Evolutionary conservation across 768 basidiomycete genomes (phyloP).

Genomic region (Lepiota venenata): DNA sequence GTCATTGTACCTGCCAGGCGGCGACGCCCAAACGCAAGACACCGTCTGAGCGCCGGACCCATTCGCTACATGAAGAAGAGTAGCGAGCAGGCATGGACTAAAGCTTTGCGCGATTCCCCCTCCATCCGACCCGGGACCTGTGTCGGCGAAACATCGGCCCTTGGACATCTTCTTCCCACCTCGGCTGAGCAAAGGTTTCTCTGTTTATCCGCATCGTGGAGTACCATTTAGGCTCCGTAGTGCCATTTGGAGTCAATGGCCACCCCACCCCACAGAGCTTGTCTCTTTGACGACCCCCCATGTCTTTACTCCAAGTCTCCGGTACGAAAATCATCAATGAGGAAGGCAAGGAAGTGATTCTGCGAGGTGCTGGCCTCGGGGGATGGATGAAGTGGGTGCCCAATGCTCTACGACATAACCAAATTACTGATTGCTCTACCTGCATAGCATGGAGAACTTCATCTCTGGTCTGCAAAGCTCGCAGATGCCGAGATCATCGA

Average conservation of each 20-base stretch:
- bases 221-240: not conserved
- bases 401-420: conserved; percentile 18
- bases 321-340: conserved; percentile 61
- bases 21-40: not conserved
- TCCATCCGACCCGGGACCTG: too few species aligned
- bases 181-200: conserved; percentile 5
- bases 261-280: not conserved
- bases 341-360: conserved; percentile 50
- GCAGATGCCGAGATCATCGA: not conserved
- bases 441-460: conserved; percentile 69
- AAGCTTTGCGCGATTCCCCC: too few species aligned
- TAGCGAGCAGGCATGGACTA: too few species aligned
- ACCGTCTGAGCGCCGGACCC: too few species aligned
- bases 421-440: not conserved
- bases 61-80: too few species aligned
- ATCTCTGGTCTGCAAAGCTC: conserved; percentile 45
- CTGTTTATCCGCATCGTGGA: not conserved
- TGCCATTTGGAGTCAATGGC: not conserved
- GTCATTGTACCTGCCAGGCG: too few species aligned
- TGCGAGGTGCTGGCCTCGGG: conserved; percentile 72
- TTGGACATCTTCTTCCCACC: not conserved
- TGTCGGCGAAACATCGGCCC: conserved; percentile 19
- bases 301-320: conserved; percentile 53
- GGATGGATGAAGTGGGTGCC: conserved; percentile 73
- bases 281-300: conserved; percentile 15